Evolutionary conservation across 108 stramenopile genomes (phyloP).

Genomic region (Poteriospumella lacustris): DNA sequence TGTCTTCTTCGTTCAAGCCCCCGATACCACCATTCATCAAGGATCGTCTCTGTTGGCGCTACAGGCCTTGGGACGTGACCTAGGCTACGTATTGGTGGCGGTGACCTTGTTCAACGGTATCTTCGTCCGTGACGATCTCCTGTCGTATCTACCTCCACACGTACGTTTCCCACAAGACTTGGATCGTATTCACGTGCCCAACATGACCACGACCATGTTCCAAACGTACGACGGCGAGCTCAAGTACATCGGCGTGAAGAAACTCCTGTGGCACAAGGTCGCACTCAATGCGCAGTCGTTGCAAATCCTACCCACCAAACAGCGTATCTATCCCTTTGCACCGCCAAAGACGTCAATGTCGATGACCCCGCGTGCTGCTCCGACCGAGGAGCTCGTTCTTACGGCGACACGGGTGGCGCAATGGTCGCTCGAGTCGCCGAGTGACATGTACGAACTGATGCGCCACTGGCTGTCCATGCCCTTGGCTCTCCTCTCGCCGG

Average conservation of each 20-base stretch:
- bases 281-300: constrained; percentile 59
- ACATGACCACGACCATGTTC: constrained; percentile 68
- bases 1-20: constrained; percentile 64
- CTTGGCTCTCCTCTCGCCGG: too few relatives aligned
- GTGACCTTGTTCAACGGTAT: constrained; percentile 73
- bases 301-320: constrained; percentile 52
- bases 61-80: constrained; percentile 56
- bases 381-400: too few relatives aligned
- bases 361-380: too few relatives aligned
- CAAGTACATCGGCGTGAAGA: constrained; percentile 65
- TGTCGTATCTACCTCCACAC: not conserved
- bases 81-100: constrained; percentile 60
- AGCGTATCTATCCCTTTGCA: constrained; percentile 66
- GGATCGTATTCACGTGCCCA: constrained; percentile 60
- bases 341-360: too few relatives aligned
- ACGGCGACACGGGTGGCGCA: too few relatives aligned
- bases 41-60: constrained; percentile 66
- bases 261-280: constrained; percentile 68
- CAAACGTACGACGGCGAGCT: constrained; percentile 76
- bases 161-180: constrained; percentile 34
- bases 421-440: too few relatives aligned
- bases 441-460: too few relatives aligned
- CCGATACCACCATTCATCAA: constrained; percentile 54
- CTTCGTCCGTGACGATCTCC: constrained; percentile 47
- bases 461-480: too few relatives aligned